Base-by-base conservation (phyloP, 768 basidiomycete genomes). In the Baorangia bicolor region DNA sequence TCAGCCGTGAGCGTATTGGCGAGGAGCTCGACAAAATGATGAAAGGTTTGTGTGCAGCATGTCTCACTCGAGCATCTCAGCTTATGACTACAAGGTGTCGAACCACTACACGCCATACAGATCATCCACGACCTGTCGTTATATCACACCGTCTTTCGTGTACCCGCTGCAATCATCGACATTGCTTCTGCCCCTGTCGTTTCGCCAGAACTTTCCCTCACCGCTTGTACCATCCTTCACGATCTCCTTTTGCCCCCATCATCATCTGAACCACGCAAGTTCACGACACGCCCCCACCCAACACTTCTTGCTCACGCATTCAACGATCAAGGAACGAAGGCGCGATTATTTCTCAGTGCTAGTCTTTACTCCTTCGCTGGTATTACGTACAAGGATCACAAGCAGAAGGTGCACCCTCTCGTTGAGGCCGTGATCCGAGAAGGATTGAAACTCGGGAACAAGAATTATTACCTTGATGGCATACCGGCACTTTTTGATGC, bases 11-110 rank as follows among this genome's bases (percentile, higher is more conserved):
- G 74, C 83, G 97, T 18, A 84, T 94, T 6, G 95, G 95, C 1
- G 90, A 90, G 58, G 97, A 99, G 71, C 65, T 98, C 14, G 83
- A 89, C 58, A 99, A 98, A 70, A 98, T 98, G 91, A 80, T 98
- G 68, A 86, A 86, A 77, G 88, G 96, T 88, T n/a, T 30, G 57
- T 50, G 23, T 49, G 23, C 21, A 28, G 1, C 39, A 35, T 38
- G 12, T 57, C 30, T 48, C 52, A 43, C 27, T 49, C 14, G 55
- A 43, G 9, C 34, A 18, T 34, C 52, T 5, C 30, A 33, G 21
- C 51, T 62, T 23, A 59, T 49, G 38, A n/a, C 10, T 13, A 34
- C 55, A 55, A 95, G 94, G 87, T 21, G 80, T 77, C 11, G 81
- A 92, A 67, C 94, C 97, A 1, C 69, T 90, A 5, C 79, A 77